Conservation (phyloP, 148 eudicot species). For the Agrostemma githago region DNA sequence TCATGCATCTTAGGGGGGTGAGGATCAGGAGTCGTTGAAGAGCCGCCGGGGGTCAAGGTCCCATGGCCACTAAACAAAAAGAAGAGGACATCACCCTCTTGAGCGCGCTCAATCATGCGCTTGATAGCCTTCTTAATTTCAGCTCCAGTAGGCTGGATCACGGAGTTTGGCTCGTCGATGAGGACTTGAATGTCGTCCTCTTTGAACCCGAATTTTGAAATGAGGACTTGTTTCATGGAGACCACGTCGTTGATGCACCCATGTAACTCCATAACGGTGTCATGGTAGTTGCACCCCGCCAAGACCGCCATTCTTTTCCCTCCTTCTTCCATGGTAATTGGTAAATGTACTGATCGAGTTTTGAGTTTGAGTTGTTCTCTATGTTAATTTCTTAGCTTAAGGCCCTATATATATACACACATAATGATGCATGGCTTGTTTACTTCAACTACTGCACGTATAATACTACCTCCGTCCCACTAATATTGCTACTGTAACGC, state of each 20-base stretch:
- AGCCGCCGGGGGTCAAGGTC: not conserved
- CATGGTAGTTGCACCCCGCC: conserved; percentile 60
- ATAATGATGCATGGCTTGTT: too few species aligned
- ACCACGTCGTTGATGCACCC: conserved; percentile 62
- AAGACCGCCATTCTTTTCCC: conserved; percentile 41
- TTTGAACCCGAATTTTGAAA: conserved; percentile 37
- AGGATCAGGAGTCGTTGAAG: not conserved
- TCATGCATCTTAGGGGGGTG: not conserved
- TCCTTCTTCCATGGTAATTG: conserved; percentile 3
- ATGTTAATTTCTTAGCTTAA: too few species aligned
- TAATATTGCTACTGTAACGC: too few species aligned
- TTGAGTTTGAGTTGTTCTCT: too few species aligned
- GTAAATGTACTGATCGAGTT: too few species aligned
- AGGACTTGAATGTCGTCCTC: conserved; percentile 36
- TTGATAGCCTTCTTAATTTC: conserved; percentile 46
- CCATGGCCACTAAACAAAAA: not conserved
- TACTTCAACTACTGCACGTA: too few species aligned
- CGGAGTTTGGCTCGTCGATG: conserved; percentile 35
- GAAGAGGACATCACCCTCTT: not conserved
- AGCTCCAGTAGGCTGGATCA: conserved; percentile 47
- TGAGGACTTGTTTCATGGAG: conserved; percentile 36
- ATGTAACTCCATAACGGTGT: conserved; percentile 37
- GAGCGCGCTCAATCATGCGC: not conserved
- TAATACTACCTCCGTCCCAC: too few species aligned
- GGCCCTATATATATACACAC: too few species aligned